A percentile compares a stretch with the other conserved stretches of the same genome.
These are phyloP conservation scores for Sphaerosporella brunnea DNA, from an alignment of 495 filamentous ascomycete genomes.

Conservation along the genomic window DNA sequence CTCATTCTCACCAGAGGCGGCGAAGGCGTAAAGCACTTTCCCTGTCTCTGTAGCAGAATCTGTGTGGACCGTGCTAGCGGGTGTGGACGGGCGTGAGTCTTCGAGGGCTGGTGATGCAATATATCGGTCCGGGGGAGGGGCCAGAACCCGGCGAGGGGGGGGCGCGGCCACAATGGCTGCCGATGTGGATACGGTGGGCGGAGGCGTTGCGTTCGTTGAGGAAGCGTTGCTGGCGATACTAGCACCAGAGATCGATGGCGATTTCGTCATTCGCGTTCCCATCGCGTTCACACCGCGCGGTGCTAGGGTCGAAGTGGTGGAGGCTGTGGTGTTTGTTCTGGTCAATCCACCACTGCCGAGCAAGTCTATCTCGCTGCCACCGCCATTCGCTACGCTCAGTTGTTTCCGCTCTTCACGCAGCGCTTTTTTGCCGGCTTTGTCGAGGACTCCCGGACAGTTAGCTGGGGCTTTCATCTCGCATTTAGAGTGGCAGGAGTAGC, in stretches of 20 bases:
- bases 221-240: neutral
- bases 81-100: neutral
- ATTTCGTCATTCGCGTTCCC: conserved; percentile 12
- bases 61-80: neutral
- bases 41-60: conserved; percentile 34
- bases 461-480: conserved; percentile 98
- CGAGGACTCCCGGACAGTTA: conserved; percentile 69
- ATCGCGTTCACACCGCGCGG: conserved; percentile 29
- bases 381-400: conserved; percentile 21
- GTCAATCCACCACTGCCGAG: conserved; percentile 29
- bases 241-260: conserved; percentile 8
- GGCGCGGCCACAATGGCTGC: conserved; percentile 14
- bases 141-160: conserved; percentile 47
- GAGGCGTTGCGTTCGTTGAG: conserved; percentile 7
- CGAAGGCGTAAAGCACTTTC: conserved; percentile 74
- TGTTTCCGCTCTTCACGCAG: conserved; percentile 48
- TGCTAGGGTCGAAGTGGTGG: conserved; percentile 74
- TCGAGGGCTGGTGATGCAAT: conserved; percentile 43
- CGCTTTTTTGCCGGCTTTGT: conserved; percentile 78
- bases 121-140: conserved; percentile 72
- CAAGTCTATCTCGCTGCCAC: conserved; percentile 19
- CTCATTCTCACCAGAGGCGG: conserved; percentile 40
- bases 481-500: conserved; percentile 95
- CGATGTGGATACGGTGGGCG: conserved; percentile 21
- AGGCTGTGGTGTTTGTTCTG: conserved; percentile 83